Base-by-base conservation (phyloP, 805 yeast genomes). In the Cyberlindnera subsufficiens region DNA sequence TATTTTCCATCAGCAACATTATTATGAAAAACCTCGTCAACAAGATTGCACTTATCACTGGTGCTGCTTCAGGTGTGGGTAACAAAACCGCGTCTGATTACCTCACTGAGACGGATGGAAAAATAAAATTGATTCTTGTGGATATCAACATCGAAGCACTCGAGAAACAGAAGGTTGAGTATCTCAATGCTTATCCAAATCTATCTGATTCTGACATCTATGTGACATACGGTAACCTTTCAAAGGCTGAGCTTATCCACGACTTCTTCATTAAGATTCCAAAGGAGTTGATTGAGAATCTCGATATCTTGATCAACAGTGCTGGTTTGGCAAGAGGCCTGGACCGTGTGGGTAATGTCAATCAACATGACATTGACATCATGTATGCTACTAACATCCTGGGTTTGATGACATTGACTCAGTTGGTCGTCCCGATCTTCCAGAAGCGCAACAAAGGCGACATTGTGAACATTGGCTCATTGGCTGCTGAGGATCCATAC, bases 51-150 rank as follows among this genome's bases (percentile, higher is more conserved):
- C 74, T 90, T 22, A 82, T 90, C 54, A 87, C 98, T 15, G 98
- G 97, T 45, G 97, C 97, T 7, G 86, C 96, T 29, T 80, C 96
- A 6, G 98, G 98, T 38, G 91, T 90, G 56, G 98, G 98, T 6
- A 78, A 78, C 50, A 91, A 93, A 44, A 87, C 96, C 14, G 96
- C 96, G 14, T 66, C 70, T 42, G 95, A 89, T 60, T 79, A 86
- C 52, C 88, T 96, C 20, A 77, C 51, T 16, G 82, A 83, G 13
- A 73, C 90, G 25, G 68, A 76, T 38, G 95, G 95, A 15, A 61
- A 78, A 14, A 62, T 83, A 56, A 80, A 82, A 57, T 72, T 87
- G 52, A 71, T 87, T 46, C 71, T 87, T 25, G 72, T 88, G 6
- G 96, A 95, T 17, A 76, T 95, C 62, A 78, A 95, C 61, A 51